A percentile compares a stretch with the other conserved stretches of the same genome.
phyloP scores from a whole-genome alignment of 1,284 basidiomycete genomes.

The Microbotryum scabiosae region DNA sequence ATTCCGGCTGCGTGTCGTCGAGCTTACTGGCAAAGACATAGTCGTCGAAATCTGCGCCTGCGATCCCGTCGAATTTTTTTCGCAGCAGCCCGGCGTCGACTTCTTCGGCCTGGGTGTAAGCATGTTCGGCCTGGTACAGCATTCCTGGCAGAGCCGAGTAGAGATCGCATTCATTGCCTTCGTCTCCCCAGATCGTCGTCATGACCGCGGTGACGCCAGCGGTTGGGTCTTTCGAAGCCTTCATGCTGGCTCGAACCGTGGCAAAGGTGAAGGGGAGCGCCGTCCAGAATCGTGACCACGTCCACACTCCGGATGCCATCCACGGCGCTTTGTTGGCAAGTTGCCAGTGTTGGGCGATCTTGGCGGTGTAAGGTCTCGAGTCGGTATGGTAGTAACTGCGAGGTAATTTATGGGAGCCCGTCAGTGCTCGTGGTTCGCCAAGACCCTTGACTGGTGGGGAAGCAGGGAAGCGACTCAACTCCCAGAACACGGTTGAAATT shows the following conservation, averaged over 20 bases:
- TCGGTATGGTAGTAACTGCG: conserved; percentile 35
- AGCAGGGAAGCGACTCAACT: conserved; percentile 4
- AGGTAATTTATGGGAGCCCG: conserved; percentile 15
- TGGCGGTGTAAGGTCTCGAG: conserved; percentile 34
- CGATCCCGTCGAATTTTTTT: conserved; percentile 36
- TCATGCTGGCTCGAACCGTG: conserved; percentile 39
- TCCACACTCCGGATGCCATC: conserved; percentile 41
- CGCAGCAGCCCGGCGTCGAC: conserved; percentile 34
- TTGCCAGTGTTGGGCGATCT: conserved; percentile 39
- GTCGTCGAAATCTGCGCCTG: conserved; percentile 39
- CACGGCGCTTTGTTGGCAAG: conserved; percentile 37
- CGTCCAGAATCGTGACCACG: conserved; percentile 41
- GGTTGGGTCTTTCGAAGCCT: conserved; percentile 35
- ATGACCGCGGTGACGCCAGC: conserved; percentile 37
- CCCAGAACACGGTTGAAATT: conserved; percentile 36
- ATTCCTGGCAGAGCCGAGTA: conserved; percentile 34
- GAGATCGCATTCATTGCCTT: conserved; percentile 40
- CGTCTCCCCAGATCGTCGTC: conserved; percentile 43
- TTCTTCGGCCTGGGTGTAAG: conserved; percentile 32
- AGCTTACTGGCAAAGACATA: conserved; percentile 39
- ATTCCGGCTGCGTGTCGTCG: conserved; percentile 37
- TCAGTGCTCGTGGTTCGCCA: not conserved
- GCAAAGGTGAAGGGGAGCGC: conserved; percentile 42
- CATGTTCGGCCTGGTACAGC: conserved; percentile 39
- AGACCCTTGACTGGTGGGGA: not conserved